phyloP scores from a whole-genome alignment of 257 asterid species.

The Mentha longifolia region DNA sequence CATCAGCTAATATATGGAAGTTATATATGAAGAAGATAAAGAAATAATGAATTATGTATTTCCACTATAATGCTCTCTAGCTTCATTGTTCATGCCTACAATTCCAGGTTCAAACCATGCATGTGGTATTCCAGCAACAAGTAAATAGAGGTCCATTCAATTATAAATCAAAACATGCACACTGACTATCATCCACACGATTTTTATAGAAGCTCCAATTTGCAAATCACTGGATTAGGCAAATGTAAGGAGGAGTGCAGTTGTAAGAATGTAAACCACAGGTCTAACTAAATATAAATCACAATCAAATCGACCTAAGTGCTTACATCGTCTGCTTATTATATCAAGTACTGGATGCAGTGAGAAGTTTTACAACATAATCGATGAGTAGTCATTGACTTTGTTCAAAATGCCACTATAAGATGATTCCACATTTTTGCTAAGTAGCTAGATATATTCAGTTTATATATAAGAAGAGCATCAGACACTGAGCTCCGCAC shows the following conservation, averaged over 20 bases:
- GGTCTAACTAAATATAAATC: background rate
- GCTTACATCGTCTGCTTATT: background rate
- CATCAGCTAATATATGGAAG: constrained; percentile 10
- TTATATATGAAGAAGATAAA: background rate
- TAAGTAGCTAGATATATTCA: background rate
- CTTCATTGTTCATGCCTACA: background rate
- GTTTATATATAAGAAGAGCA: background rate
- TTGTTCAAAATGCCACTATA: background rate
- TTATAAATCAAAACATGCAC: constrained; percentile 3
- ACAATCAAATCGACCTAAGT: background rate
- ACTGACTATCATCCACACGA: background rate
- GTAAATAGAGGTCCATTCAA: background rate
- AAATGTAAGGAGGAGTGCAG: background rate
- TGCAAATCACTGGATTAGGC: constrained; percentile 15
- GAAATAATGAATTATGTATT: background rate
- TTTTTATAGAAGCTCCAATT: constrained; percentile 15
- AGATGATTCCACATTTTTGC: constrained; percentile 4
- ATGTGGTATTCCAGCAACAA: background rate
- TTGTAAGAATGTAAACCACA: background rate
- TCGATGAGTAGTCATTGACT: background rate
- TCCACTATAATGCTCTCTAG: constrained; percentile 4
- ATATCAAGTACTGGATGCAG: background rate
- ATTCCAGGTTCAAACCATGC: constrained; percentile 5
- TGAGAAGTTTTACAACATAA: background rate
- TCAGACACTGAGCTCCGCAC: background rate